A percentile compares a stretch with the other conserved stretches of the same genome.
phyloP scores from a whole-genome alignment of 495 filamentous ascomycete species.

The Aspergillus sclerotioniger region DNA sequence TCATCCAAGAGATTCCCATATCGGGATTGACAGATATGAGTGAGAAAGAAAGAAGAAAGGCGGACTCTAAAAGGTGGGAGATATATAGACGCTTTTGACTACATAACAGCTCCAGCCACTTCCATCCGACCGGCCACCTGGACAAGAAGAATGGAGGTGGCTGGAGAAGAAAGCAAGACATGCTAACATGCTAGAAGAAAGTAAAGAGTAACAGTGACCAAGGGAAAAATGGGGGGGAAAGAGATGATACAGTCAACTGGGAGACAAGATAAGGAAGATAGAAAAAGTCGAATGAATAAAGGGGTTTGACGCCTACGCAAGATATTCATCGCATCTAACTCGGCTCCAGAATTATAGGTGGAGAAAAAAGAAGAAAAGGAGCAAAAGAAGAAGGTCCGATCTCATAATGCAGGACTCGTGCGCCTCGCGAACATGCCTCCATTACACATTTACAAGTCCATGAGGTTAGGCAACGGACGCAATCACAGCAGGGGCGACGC shows the following conservation, averaged over 20 bases:
- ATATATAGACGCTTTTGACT: background rate
- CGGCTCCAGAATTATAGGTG: constrained; percentile 24
- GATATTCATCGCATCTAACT: constrained; percentile 26
- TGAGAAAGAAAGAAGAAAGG: background rate
- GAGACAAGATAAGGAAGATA: constrained; percentile 9
- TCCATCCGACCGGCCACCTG: background rate
- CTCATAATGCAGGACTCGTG: constrained; percentile 25
- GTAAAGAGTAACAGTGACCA: background rate
- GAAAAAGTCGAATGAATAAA: constrained; percentile 8
- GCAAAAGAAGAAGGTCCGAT: constrained; percentile 16
- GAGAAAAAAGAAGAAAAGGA: constrained; percentile 1
- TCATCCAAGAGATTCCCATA: background rate
- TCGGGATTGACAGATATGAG: background rate
- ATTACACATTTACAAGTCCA: constrained; percentile 28
- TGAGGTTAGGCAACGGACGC: constrained; percentile 71
- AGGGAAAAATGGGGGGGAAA: background rate
- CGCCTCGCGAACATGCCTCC: constrained; percentile 24
- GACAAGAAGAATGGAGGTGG: background rate
- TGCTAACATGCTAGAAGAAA: background rate
- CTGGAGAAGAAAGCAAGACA: background rate
- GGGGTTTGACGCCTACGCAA: constrained; percentile 21
- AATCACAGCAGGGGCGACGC: constrained; percentile 80
- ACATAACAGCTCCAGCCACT: background rate
- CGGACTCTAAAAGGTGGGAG: background rate
- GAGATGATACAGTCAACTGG: constrained; percentile 4